A percentile compares a stretch with the other conserved stretches of the same genome.
These are phyloP conservation scores for Phytophthora melonis DNA, from an alignment of 352 stramenopile species.

Conservation along the genomic window DNA sequence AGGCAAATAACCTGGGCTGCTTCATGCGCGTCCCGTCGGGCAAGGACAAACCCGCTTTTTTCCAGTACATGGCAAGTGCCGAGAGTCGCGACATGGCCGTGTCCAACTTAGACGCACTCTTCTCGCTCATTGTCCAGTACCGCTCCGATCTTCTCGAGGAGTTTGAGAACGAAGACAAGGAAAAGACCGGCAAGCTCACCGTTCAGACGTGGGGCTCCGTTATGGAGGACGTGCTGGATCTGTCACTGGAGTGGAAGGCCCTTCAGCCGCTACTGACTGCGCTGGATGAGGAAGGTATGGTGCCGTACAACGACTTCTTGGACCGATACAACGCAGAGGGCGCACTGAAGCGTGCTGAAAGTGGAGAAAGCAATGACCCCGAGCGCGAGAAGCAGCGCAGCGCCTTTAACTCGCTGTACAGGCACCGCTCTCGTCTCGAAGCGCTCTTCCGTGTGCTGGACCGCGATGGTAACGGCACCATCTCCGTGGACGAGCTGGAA, in stretches of 20 bases:
- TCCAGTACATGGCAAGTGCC: constrained; percentile 89
- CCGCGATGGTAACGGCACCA: constrained; percentile 83
- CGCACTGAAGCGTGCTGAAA: constrained; percentile 30
- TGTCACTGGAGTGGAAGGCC: constrained; percentile 82
- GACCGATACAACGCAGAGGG: constrained; percentile 79
- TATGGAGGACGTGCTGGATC: constrained; percentile 83
- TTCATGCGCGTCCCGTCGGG: constrained; percentile 85
- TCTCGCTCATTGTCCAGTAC: constrained; percentile 86
- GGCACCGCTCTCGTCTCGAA: constrained; percentile 81
- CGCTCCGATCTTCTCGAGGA: constrained; percentile 65
- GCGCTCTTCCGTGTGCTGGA: constrained; percentile 88
- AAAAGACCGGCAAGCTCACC: constrained; percentile 51
- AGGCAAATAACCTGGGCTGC: constrained; percentile 86
- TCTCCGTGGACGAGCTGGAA: constrained; percentile 85
- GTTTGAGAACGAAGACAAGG: constrained; percentile 67
- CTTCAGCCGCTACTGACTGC: constrained; percentile 82
- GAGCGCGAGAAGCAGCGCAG: constrained; percentile 64
- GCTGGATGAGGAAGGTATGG: constrained; percentile 67
- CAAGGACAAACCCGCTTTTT: constrained; percentile 82
- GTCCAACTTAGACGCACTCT: constrained; percentile 86
- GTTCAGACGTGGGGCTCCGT: constrained; percentile 65
- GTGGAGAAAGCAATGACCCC: constrained; percentile 41
- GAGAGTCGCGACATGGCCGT: constrained; percentile 84
- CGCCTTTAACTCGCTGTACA: constrained; percentile 87
- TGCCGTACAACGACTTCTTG: constrained; percentile 82